Evolutionary conservation across 148 eudicot species (phyloP).

Genomic region (Oxyria digyna): DNA sequence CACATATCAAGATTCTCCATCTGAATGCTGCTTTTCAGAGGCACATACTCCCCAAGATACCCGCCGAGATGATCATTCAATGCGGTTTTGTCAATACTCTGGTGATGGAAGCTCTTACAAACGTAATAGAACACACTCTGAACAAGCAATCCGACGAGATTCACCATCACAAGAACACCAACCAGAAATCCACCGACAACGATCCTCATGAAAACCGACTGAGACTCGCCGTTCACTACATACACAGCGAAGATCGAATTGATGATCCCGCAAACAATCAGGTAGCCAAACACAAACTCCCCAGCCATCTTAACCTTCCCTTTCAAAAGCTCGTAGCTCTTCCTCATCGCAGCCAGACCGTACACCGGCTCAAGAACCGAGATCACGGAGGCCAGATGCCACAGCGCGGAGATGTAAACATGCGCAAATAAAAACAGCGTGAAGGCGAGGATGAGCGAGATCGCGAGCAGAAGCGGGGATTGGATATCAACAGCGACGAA

Average conservation of each 20-base stretch:
- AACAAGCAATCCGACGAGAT: slow-evolving; percentile 72
- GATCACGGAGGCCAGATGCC: slow-evolving; percentile 85
- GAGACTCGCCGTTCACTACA: slow-evolving; percentile 57
- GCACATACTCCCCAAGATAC: slow-evolving; percentile 94
- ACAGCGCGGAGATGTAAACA: slow-evolving; percentile 74
- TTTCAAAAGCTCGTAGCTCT: slow-evolving; percentile 70
- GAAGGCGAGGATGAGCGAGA: slow-evolving; percentile 34
- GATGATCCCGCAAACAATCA: slow-evolving; percentile 54
- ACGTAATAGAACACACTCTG: slow-evolving; percentile 96
- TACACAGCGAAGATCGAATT: slow-evolving; percentile 44
- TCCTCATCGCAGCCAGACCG: slow-evolving; percentile 74
- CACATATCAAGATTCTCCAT: slow-evolving; percentile 58
- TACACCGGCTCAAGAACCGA: slow-evolving; percentile 81
- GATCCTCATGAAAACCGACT: slow-evolving; percentile 39
- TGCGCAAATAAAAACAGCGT: slow-evolving; percentile 57
- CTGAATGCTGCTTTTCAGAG: slow-evolving; percentile 92
- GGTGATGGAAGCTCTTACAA: slow-evolving; percentile 89
- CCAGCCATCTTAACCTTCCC: slow-evolving; percentile 51
- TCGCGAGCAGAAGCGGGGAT: slow-evolving; percentile 24
- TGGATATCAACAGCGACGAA: slow-evolving; percentile 50
- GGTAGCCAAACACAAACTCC: slow-evolving; percentile 48
- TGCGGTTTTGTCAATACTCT: slow-evolving; percentile 74
- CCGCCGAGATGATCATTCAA: slow-evolving; percentile 91
- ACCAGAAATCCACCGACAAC: slow-evolving; percentile 85
- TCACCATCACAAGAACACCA: slow-evolving; percentile 75